Conservation (phyloP, 78 protist species). For the Dictyostelium capitatum region DNA sequence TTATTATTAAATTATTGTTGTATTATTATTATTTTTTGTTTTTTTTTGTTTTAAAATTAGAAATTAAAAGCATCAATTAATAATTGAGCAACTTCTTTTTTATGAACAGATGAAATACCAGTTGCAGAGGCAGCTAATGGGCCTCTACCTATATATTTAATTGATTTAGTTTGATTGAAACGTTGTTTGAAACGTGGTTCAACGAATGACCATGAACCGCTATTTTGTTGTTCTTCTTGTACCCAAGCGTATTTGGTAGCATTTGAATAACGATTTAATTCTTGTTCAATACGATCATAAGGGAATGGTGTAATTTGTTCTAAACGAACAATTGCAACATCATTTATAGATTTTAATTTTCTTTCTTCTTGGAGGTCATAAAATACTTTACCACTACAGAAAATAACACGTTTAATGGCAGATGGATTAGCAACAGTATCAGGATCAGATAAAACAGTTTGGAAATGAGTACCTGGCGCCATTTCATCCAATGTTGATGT, state of each 20-base stretch:
- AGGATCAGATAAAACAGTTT: slow-evolving; percentile 80
- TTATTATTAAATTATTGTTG: neutral
- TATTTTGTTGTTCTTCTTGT: slow-evolving; percentile 97
- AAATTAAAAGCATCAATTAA: slow-evolving; percentile 55
- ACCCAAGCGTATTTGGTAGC: slow-evolving; percentile 86
- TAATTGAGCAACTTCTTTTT: slow-evolving; percentile 62
- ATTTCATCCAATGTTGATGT: slow-evolving; percentile 85
- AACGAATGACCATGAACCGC: slow-evolving; percentile 93
- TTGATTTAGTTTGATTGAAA: neutral
- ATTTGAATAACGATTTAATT: slow-evolving; percentile 42
- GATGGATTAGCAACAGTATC: slow-evolving; percentile 39
- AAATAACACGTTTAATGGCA: slow-evolving; percentile 72
- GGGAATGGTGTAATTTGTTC: slow-evolving; percentile 95
- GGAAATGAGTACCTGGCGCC: slow-evolving; percentile 86
- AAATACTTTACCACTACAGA: slow-evolving; percentile 93
- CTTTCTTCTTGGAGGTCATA: slow-evolving; percentile 85
- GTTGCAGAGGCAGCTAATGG: slow-evolving; percentile 71
- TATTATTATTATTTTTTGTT: neutral
- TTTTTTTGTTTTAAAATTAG: slow-evolving; percentile 19
- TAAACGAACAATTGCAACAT: slow-evolving; percentile 82
- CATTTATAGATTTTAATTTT: slow-evolving; percentile 10
- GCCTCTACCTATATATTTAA: slow-evolving; percentile 73
- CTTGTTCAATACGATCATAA: slow-evolving; percentile 55
- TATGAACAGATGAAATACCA: slow-evolving; percentile 65
- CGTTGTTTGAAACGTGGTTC: slow-evolving; percentile 88